Evolutionary conservation across 2,329 filamentous ascomycete species (phyloP).

Genomic region (Acephala macrosclerotiorum): DNA sequence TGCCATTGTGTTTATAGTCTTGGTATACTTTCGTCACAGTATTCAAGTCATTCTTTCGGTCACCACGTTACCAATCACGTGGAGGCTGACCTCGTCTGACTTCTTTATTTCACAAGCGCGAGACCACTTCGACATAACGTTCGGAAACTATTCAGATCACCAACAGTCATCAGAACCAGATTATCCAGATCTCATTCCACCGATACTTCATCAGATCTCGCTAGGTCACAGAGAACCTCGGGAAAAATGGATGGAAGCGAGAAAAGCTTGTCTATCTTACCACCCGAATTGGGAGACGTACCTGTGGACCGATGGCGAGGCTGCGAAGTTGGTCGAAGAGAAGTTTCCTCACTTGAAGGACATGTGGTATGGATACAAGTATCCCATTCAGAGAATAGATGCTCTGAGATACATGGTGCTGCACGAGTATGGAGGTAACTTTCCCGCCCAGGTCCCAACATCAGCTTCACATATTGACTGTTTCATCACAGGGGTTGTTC

Average conservation of each 20-base stretch:
- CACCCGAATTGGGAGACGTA: constrained; percentile 46
- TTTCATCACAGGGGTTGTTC: constrained; percentile 32
- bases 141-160: constrained; percentile 45
- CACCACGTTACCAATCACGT: background rate
- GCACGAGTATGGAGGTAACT: constrained; percentile 27
- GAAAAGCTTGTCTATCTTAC: constrained; percentile 45
- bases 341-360: constrained; percentile 36
- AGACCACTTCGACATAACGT: constrained; percentile 46
- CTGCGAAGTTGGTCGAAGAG: constrained; percentile 34
- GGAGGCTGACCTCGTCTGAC: constrained; percentile 1
- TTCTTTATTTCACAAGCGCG: constrained; percentile 40
- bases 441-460: background rate
- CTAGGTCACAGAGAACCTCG: constrained; percentile 38
- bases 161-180: constrained; percentile 36
- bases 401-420: constrained; percentile 43
- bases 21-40: constrained; percentile 1
- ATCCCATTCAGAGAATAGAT: constrained; percentile 42
- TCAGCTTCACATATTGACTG: background rate
- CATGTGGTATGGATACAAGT: constrained; percentile 36
- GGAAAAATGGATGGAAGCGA: constrained; percentile 42
- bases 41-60: background rate
- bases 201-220: constrained; percentile 47
- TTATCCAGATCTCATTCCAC: constrained; percentile 44
- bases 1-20: background rate
- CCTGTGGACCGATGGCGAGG: constrained; percentile 36